Evolutionary conservation across 2,329 filamentous ascomycete species (phyloP).

Genomic region (Coniella vitis): DNA sequence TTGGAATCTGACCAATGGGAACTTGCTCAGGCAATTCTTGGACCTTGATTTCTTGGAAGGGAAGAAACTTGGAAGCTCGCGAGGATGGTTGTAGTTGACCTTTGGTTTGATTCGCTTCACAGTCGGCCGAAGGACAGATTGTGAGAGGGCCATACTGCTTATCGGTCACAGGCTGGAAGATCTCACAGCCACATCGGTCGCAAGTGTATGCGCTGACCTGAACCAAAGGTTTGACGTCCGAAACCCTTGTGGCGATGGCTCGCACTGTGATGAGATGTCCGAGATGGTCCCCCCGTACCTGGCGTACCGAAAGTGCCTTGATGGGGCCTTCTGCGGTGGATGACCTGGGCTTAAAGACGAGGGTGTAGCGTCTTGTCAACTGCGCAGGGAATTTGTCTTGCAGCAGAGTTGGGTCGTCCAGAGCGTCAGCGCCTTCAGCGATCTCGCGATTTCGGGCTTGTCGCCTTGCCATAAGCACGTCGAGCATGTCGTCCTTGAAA

Average conservation of each 20-base stretch:
- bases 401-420: constrained; percentile 55
- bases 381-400: constrained; percentile 84
- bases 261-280: constrained; percentile 90
- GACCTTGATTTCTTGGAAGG: constrained; percentile 97
- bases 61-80: constrained; percentile 92
- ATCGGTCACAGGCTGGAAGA: constrained; percentile 90
- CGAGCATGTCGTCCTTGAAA: constrained; percentile 95
- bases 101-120: constrained; percentile 82
- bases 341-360: constrained; percentile 92
- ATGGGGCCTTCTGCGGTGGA: constrained; percentile 56
- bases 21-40: constrained; percentile 99
- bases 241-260: constrained; percentile 90
- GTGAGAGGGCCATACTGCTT: constrained; percentile 86
- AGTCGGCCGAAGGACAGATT: constrained; percentile 85
- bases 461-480: constrained; percentile 92
- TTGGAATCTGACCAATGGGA: constrained; percentile 92
- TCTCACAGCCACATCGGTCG: constrained; percentile 91
- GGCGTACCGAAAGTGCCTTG: constrained; percentile 77
- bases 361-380: constrained; percentile 85
- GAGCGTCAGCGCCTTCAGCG: constrained; percentile 57
- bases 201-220: constrained; percentile 97
- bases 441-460: constrained; percentile 78
- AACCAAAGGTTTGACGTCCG: constrained; percentile 96
- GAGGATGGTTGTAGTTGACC: constrained; percentile 91
- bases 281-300: constrained; percentile 88